Percentiles rank a stretch among this genome's conserved stretches.
Conservation (phyloP, 768 basidiomycete genomes). For the Dacryopinax spathularia region DNA sequence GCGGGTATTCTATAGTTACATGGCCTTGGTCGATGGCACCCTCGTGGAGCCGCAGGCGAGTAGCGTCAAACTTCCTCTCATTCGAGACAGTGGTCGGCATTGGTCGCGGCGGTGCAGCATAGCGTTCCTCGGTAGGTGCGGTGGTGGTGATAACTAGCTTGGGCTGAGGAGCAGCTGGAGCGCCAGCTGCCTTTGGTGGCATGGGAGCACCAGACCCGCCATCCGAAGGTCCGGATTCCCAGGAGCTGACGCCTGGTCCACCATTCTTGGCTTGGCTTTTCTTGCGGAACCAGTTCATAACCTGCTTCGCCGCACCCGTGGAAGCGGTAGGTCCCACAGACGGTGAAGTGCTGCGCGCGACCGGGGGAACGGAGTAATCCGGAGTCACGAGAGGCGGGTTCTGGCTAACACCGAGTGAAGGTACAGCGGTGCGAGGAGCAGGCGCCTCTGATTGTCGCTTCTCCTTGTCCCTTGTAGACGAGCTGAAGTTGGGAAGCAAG, state of each 20-base stretch:
- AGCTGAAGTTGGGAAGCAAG: background rate
- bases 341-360: background rate
- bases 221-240: conserved; percentile 5
- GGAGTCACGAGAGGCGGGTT: background rate
- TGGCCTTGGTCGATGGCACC: conserved; percentile 85
- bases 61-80: background rate
- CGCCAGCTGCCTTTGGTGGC: background rate
- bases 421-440: background rate
- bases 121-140: background rate
- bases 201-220: background rate
- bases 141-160: conserved; percentile 4
- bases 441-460: conserved; percentile 2
- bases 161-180: background rate
- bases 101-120: conserved; percentile 26
- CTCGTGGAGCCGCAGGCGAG: conserved; percentile 58
- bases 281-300: conserved; percentile 92
- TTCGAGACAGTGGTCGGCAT: conserved; percentile 24
- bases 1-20: conserved; percentile 69
- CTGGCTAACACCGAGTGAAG: background rate
- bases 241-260: background rate
- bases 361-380: background rate
- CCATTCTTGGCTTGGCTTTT: conserved; percentile 23
- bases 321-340: conserved; percentile 43
- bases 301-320: conserved; percentile 79
- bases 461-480: background rate